Percentiles rank a stretch among this genome's conserved stretches.
phyloP scores from a whole-genome alignment of 805 yeast species.

The Ogataea siamensis region DNA sequence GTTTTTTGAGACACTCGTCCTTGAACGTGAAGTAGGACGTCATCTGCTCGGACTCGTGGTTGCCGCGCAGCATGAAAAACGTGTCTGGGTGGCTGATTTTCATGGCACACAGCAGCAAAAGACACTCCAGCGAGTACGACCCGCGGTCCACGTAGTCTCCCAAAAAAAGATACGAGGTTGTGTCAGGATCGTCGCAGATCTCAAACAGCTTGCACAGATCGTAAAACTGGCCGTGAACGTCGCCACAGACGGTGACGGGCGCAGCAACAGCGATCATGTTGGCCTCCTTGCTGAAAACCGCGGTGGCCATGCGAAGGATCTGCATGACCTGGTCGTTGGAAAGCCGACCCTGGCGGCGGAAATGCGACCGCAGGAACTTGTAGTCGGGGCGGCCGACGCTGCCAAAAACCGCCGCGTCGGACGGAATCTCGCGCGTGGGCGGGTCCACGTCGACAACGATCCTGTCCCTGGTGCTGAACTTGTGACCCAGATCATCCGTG shows the following conservation, averaged over 20 bases:
- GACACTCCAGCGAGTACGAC: constrained; percentile 81
- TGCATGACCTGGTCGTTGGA: constrained; percentile 64
- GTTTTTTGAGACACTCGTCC: constrained; percentile 85
- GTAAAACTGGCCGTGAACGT: constrained; percentile 91
- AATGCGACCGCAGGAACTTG: constrained; percentile 69
- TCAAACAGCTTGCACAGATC: constrained; percentile 88
- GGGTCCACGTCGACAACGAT: constrained; percentile 34
- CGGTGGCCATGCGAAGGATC: constrained; percentile 64
- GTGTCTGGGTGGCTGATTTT: constrained; percentile 73
- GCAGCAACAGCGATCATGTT: constrained; percentile 78
- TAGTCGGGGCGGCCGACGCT: constrained; percentile 66
- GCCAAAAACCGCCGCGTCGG: constrained; percentile 64
- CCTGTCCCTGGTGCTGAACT: constrained; percentile 54
- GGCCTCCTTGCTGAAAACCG: constrained; percentile 65
- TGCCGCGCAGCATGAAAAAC: constrained; percentile 84
- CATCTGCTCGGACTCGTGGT: constrained; percentile 90
- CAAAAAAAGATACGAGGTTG: constrained; percentile 74
- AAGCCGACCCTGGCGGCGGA: constrained; percentile 76
- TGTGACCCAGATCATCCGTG: constrained; percentile 58
- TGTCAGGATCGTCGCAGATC: constrained; percentile 84
- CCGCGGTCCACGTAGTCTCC: constrained; percentile 98
- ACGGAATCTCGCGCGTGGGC: constrained; percentile 43
- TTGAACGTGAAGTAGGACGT: constrained; percentile 94
- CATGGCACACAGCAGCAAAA: constrained; percentile 71
- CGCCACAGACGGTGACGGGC: constrained; percentile 95